A percentile compares a stretch with the other conserved stretches of the same genome.
These are phyloP conservation scores for Alternaria hordeiaustralica DNA, from an alignment of 2,329 filamentous ascomycete species.

Conservation along the genomic window DNA sequence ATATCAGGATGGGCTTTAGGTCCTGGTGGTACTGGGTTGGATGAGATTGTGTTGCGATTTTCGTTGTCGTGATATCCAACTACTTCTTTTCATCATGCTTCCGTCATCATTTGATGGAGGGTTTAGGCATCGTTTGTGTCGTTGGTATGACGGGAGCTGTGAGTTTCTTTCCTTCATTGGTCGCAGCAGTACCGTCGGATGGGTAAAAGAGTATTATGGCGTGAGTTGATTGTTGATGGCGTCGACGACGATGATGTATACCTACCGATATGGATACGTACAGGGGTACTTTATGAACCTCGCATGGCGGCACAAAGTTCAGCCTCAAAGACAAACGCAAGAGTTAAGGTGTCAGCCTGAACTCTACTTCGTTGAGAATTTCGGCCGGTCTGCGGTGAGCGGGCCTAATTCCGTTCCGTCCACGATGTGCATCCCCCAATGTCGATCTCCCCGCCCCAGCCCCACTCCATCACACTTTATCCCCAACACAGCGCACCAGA, in stretches of 20 bases:
- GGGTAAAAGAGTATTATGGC: too few species aligned
- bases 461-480: slow-evolving; percentile 4
- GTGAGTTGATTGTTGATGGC: neutral
- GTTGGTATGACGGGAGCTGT: neutral
- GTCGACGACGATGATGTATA: too few species aligned
- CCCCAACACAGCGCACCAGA: neutral
- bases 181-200: neutral
- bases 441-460: slow-evolving; percentile 9
- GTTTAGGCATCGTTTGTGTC: neutral
- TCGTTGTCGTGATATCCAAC: neutral
- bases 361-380: neutral
- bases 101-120: neutral
- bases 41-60: neutral
- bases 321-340: neutral
- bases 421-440: neutral
- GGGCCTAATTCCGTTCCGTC: neutral
- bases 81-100: neutral
- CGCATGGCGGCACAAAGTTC: too few species aligned
- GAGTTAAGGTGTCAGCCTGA: neutral
- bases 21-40: neutral
- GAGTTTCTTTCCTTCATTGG: too few species aligned
- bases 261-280: too few species aligned
- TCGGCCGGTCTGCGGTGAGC: slow-evolving; percentile 2
- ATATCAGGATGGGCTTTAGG: neutral
- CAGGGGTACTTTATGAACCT: too few species aligned